phyloP scores from a whole-genome alignment of 2,329 filamentous ascomycete genomes.

The Uncinocarpus reesii region DNA sequence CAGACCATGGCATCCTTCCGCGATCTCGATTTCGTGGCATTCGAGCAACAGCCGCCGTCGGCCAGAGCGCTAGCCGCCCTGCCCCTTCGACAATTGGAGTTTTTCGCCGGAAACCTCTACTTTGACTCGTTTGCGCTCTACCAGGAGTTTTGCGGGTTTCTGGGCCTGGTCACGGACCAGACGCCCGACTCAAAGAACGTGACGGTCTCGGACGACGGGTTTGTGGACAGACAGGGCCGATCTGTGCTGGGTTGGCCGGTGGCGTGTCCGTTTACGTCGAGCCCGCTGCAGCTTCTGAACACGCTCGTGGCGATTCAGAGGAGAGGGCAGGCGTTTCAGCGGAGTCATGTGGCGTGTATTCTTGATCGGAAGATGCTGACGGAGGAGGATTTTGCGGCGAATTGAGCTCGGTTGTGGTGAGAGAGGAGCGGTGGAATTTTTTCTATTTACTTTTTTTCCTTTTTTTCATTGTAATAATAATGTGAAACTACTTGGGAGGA shows the following conservation, averaged over 20 bases:
- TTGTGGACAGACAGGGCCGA: constrained; percentile 22
- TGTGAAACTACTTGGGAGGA: too few relatives aligned
- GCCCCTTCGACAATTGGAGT: constrained; percentile 29
- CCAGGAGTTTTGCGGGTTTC: constrained; percentile 15
- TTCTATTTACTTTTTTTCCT: too few relatives aligned
- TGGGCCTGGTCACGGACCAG: constrained; percentile 10
- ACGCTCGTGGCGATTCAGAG: constrained; percentile 29
- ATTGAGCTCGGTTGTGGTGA: too few relatives aligned
- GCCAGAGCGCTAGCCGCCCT: constrained; percentile 12
- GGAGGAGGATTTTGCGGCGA: constrained; percentile 27
- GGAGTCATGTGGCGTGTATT: constrained; percentile 38
- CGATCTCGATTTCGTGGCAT: constrained; percentile 36
- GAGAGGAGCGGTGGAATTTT: too few relatives aligned
- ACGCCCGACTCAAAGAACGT: constrained; percentile 7
- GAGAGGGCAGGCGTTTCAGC: constrained; percentile 34
- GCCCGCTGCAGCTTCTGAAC: constrained; percentile 34
- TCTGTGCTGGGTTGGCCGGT: constrained; percentile 19
- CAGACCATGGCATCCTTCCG: constrained; percentile 9
- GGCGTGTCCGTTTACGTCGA: constrained; percentile 27
- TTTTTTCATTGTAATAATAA: too few relatives aligned
- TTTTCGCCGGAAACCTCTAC: constrained; percentile 59
- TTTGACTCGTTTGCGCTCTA: constrained; percentile 47
- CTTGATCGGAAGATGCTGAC: constrained; percentile 29
- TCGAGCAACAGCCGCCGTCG: constrained; percentile 19
- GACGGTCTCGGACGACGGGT: constrained; percentile 20